phyloP scores from a whole-genome alignment of 306 rosid species.

The Acacia crassicarpa region DNA sequence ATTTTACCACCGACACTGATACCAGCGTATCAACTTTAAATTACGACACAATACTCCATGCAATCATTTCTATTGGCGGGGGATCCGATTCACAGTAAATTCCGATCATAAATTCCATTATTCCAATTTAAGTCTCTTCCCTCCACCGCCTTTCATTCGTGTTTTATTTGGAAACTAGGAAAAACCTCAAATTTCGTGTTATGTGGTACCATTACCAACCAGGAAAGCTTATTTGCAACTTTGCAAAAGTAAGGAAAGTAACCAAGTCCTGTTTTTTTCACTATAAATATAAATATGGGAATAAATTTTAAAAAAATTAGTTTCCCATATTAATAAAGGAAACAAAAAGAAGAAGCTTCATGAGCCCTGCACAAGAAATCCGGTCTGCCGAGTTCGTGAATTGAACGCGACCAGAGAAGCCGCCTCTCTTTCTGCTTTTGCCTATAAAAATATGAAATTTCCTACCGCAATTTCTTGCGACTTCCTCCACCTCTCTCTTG shows the following conservation, averaged over 20 bases:
- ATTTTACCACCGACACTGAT: neutral
- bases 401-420: slow-evolving; percentile 49
- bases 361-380: slow-evolving; percentile 49
- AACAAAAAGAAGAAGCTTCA: slow-evolving; percentile 51
- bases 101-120: neutral
- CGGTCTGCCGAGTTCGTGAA: slow-evolving; percentile 48
- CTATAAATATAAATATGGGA: neutral
- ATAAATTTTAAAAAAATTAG: neutral
- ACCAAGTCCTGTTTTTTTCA: neutral
- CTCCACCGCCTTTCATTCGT: neutral
- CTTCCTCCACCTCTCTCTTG: slow-evolving; percentile 35
- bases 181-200: neutral
- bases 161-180: neutral
- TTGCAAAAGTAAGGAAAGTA: neutral
- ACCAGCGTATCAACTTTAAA: neutral
- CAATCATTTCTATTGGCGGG: neutral
- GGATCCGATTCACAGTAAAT: neutral
- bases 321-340: neutral
- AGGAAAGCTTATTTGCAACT: neutral
- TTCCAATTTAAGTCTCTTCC: neutral
- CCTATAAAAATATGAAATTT: slow-evolving; percentile 72
- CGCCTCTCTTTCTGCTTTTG: slow-evolving; percentile 28
- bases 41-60: neutral
- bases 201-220: neutral
- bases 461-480: slow-evolving; percentile 39